Evolutionary conservation across 257 asterid genomes (phyloP).

Genomic region (Nicotiana paniculata): DNA sequence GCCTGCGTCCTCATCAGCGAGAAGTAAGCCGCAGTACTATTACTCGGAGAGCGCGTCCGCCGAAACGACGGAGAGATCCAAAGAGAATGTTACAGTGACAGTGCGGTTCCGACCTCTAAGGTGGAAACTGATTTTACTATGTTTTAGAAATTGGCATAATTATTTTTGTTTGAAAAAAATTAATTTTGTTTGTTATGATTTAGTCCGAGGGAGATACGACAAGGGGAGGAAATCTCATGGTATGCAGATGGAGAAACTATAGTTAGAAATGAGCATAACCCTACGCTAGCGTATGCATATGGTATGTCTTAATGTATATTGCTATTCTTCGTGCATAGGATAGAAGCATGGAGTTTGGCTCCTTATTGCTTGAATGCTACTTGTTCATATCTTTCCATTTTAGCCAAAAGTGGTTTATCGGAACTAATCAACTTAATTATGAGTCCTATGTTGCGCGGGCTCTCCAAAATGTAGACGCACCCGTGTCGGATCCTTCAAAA

Average conservation of each 20-base stretch:
- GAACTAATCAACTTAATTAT: background rate
- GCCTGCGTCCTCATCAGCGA: conserved; percentile 84
- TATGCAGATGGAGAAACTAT: conserved; percentile 98
- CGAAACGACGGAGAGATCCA: conserved; percentile 56
- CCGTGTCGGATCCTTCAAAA: no score
- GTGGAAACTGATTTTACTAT: conserved; percentile 24
- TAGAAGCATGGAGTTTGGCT: background rate
- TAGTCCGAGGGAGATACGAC: conserved; percentile 95
- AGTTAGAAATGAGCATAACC: conserved; percentile 88
- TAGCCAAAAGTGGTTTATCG: background rate
- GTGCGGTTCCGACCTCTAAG: conserved; percentile 98
- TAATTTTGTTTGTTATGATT: conserved; percentile 15
- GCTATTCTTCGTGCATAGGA: background rate
- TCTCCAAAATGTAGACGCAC: no score
- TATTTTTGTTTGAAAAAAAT: conserved; percentile 4
- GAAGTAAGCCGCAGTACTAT: conserved; percentile 56
- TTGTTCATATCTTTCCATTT: background rate
- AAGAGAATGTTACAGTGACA: conserved; percentile 90
- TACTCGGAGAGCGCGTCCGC: conserved; percentile 38
- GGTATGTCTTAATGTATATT: conserved; percentile 40
- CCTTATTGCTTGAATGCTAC: conserved; percentile 5
- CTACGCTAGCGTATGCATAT: conserved; percentile 87
- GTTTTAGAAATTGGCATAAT: background rate
- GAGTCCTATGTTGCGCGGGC: no score
- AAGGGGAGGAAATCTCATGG: conserved; percentile 98